Base-by-base conservation (phyloP, 2,329 filamentous ascomycete species). In the Aspergillaceae sp. region DNA sequence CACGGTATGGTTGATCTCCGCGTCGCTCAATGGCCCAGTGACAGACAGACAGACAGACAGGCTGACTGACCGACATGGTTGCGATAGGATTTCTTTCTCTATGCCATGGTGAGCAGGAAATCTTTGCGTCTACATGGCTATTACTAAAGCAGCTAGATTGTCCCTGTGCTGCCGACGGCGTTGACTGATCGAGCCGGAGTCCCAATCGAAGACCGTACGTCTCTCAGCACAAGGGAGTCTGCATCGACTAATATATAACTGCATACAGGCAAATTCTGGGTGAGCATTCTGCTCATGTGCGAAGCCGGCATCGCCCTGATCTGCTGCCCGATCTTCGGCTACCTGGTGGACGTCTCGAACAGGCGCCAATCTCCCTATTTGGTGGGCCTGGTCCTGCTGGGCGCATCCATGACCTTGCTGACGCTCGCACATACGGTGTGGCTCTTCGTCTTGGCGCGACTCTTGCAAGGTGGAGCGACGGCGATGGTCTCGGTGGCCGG, bases 401-500 rank as follows among this genome's bases (percentile, higher is more conserved):
- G 78, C 0, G 67, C 71, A 1, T 76, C 77, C 1, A 83, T 80
- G 2, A 51, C 78, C 2, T 61, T 82, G 51, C 64, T 83, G 4
- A 75, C 76, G 2, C 45, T 77, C 1, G 77, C 77, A 0, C 61
- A 63, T 27, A 75, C 62, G 29, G 56, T 81, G 5, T 55, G 68
- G 2, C 64, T 75, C 1, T 65, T 82, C 10, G 60, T 74, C 1
- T 48, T 75, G 34, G 79, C 78, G 4, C 69, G 80, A 30, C 56
- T 79, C 0, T 60, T 82, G 1, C 79, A 83, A 55, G 80, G 80
- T 1, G 64, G 76, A 19, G 77, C 75, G 46, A 76, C 71, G 5
- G 78, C 75, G 0, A 69, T 81, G 30, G 78, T 83, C 0, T 80
- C 78, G 73, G 80, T 76, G 0, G 74, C 79, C 7, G 76, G 79